These are phyloP conservation scores for Daedaleopsis sinensis DNA, from an alignment of 768 basidiomycete genomes.

Conservation along the genomic window DNA sequence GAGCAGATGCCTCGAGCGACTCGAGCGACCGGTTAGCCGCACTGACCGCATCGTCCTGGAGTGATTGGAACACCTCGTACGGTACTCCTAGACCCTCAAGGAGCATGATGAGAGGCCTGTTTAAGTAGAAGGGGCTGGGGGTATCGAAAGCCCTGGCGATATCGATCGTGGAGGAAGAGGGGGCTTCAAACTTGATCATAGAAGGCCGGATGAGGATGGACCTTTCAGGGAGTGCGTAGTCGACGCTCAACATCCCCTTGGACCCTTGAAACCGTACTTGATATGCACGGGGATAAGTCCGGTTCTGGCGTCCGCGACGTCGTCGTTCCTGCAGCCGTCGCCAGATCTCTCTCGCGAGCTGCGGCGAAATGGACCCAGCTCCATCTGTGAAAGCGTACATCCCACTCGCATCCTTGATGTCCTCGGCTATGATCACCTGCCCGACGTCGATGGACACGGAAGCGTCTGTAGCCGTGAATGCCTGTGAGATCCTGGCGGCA, in stretches of 20 bases:
- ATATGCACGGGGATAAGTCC: conserved; percentile 49
- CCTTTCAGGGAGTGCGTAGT: conserved; percentile 53
- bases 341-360: conserved; percentile 54
- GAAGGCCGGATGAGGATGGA: conserved; percentile 55
- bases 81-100: conserved; percentile 59
- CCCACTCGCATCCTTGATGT: conserved; percentile 42
- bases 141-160: conserved; percentile 66
- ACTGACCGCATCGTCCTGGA: conserved; percentile 55
- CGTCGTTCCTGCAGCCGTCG: conserved; percentile 41
- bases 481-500: conserved; percentile 71
- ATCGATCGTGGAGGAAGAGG: conserved; percentile 52
- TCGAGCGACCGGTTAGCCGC: conserved; percentile 46
- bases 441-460: conserved; percentile 47
- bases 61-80: conserved; percentile 51
- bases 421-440: conserved; percentile 46
- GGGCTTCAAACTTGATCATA: conserved; percentile 70
- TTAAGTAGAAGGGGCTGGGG: conserved; percentile 58
- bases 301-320: conserved; percentile 38
- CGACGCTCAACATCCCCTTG: conserved; percentile 67
- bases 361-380: conserved; percentile 62
- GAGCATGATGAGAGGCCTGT: conserved; percentile 71
- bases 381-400: conserved; percentile 68
- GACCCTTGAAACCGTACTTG: conserved; percentile 67
- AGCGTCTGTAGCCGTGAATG: conserved; percentile 74
- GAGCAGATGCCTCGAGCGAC: conserved; percentile 48